Base-by-base conservation (phyloP, 2,329 filamentous ascomycete species). In the Calonectria crousiana region DNA sequence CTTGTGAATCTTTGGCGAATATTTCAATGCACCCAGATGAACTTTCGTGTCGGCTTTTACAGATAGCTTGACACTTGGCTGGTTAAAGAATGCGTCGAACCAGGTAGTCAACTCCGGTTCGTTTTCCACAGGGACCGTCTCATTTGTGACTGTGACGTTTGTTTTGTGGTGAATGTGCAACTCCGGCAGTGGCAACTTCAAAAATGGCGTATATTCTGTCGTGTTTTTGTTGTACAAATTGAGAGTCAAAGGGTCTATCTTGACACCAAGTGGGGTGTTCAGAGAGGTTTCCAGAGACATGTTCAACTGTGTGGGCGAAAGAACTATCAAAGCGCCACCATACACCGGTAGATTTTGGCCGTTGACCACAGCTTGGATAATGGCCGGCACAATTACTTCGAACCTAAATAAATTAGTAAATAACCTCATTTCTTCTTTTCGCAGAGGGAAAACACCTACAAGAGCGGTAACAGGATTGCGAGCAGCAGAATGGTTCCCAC, bases 281-380 rank as follows among this genome's bases (percentile, higher is more conserved):
- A 88, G 77, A 4, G 81, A 80, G 0, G 86, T 87, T 26, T 80
- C 73, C 9, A 88, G 76, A 13, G 81, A 83, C 65, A 88, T 79
- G 23, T 81, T 82, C 28, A 87, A 76, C 14, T 81, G 69, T 1
- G 76, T 79, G 36, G 84, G 80, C 3, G 83, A 83, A 6, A 86
- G 16, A 1, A 82, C 83, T 32, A 81, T 74, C 41, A 88, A 78
- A 16, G 81, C 74, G 34, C 86, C 87, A 2, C 82, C 78, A 1
- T 79, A 72, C 14, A 89, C 79, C 1, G 86, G 84, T 14, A 89
- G 79, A 9, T 82, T 76, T 32, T 88, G 85, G 26, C 83, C 76
- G 34, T 86, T 83, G 70, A 89, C 84, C 26, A 89, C 86, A 34
- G 80, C 77, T 74, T 88, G 87, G 1, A 87, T 84, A 38, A 89